phyloP scores from a whole-genome alignment of 1,284 basidiomycete species.

The Exsudoporus floridanus region DNA sequence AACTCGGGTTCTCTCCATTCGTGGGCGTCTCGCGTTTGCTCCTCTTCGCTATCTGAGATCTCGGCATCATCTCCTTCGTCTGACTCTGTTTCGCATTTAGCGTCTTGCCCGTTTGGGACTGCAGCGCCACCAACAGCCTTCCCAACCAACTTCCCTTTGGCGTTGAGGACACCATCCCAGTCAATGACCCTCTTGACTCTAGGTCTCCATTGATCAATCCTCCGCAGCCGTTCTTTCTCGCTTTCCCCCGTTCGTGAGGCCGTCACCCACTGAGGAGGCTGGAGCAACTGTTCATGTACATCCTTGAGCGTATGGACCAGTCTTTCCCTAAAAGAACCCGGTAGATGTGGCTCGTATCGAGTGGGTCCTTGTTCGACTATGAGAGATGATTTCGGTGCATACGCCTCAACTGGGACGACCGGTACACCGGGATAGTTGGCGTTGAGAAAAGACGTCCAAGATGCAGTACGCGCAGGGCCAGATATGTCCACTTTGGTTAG shows the following conservation, averaged over 20 bases:
- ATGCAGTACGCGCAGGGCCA: slow-evolving; percentile 52
- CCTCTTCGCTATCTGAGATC: slow-evolving; percentile 19
- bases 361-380: slow-evolving; percentile 44
- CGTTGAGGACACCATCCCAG: slow-evolving; percentile 64
- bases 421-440: slow-evolving; percentile 52
- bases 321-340: slow-evolving; percentile 53
- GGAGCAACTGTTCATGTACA: slow-evolving; percentile 66
- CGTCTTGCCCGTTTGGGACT: slow-evolving; percentile 30
- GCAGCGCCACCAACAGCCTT: slow-evolving; percentile 42
- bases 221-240: slow-evolving; percentile 33
- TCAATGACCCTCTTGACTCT: slow-evolving; percentile 62
- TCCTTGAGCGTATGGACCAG: slow-evolving; percentile 68
- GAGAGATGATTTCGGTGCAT: slow-evolving; percentile 46
- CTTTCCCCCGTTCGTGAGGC: slow-evolving; percentile 38
- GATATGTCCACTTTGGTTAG: slow-evolving; percentile 84
- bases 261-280: slow-evolving; percentile 63
- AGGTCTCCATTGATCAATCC: slow-evolving; percentile 66
- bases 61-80: slow-evolving; percentile 21
- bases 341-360: slow-evolving; percentile 65
- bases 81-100: slow-evolving; percentile 10
- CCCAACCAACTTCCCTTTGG: slow-evolving; percentile 46
- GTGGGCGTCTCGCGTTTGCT: slow-evolving; percentile 15
- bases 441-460: slow-evolving; percentile 70
- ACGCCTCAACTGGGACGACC: slow-evolving; percentile 76
- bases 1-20: slow-evolving; percentile 51